Evolutionary conservation across 2,329 filamentous ascomycete genomes (phyloP).

Genomic region (Xylaria sp.): DNA sequence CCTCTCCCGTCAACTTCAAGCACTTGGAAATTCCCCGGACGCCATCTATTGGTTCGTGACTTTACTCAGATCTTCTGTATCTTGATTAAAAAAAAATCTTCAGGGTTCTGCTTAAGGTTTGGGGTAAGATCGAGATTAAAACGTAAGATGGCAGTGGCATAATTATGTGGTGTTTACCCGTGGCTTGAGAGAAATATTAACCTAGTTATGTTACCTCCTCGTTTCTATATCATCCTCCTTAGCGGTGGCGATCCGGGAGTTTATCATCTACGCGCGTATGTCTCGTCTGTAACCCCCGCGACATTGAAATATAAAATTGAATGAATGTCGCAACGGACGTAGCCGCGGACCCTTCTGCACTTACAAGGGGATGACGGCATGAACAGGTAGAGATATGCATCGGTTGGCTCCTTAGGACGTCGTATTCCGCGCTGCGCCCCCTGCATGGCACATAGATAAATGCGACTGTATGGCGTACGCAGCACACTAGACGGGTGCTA

Average conservation of each 20-base stretch:
- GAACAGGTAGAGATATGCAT: conserved; percentile 26
- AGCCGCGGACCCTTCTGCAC: conserved; percentile 31
- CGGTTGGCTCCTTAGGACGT: conserved; percentile 30
- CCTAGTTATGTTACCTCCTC: neutral
- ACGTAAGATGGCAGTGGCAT: conserved; percentile 5
- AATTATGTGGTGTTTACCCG: conserved; percentile 8
- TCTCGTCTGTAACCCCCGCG: conserved; percentile 7
- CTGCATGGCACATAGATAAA: conserved; percentile 33
- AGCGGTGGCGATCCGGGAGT: neutral
- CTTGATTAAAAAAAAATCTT: neutral
- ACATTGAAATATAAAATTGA: conserved; percentile 21
- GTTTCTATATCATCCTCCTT: neutral
- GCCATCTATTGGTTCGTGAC: conserved; percentile 17
- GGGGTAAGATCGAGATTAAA: conserved; percentile 4
- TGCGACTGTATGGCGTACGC: conserved; percentile 34
- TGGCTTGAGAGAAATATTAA: neutral
- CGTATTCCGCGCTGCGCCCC: conserved; percentile 34
- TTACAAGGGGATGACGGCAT: conserved; percentile 27
- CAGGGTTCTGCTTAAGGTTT: conserved; percentile 1
- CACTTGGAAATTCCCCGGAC: conserved; percentile 31
- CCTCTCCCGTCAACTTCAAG: conserved; percentile 23
- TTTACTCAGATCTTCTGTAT: conserved; percentile 13
- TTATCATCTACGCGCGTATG: neutral
- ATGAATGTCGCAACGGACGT: conserved; percentile 19
- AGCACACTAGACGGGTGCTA: conserved; percentile 2